Conservation (phyloP, 495 filamentous ascomycete genomes). For the Thermothielavioides terrestris region DNA sequence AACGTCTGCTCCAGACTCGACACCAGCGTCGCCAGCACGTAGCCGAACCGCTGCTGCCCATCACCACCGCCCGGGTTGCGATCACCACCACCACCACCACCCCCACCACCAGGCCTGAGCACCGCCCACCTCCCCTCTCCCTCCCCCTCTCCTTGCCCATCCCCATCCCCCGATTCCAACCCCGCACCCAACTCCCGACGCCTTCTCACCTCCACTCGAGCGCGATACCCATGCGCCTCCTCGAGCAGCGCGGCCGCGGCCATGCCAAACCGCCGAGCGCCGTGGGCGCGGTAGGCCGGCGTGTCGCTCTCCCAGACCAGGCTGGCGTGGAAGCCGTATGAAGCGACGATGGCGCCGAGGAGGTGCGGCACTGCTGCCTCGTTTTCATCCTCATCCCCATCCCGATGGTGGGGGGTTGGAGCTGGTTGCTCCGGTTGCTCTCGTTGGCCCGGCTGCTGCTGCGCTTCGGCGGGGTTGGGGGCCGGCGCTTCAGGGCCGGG, state of each 20-base stretch:
- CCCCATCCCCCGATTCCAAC: too few species aligned
- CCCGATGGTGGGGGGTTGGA: too few species aligned
- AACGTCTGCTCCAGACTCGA: conserved; percentile 74
- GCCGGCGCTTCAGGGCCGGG: conserved; percentile 27
- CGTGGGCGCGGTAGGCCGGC: conserved; percentile 61
- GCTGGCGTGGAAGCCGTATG: conserved; percentile 79
- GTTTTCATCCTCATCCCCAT: background rate
- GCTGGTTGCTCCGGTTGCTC: conserved; percentile 4
- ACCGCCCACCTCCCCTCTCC: background rate
- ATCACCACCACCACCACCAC: background rate
- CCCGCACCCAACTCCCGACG: too few species aligned
- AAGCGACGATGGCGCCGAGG: conserved; percentile 73
- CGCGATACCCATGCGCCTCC: conserved; percentile 59
- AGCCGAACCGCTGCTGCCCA: conserved; percentile 51
- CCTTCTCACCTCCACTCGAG: conserved; percentile 38
- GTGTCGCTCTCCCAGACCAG: conserved; percentile 87
- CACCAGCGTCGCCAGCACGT: conserved; percentile 66
- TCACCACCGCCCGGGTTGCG: background rate
- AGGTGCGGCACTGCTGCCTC: conserved; percentile 28
- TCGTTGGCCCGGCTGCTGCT: conserved; percentile 6
- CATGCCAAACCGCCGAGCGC: conserved; percentile 70
- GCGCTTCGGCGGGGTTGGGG: background rate
- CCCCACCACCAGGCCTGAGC: background rate
- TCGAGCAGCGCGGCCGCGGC: conserved; percentile 66
- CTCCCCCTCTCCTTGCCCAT: background rate